Conservation (phyloP, 164 flowering plant species). For the Kingdonia uniflora region DNA sequence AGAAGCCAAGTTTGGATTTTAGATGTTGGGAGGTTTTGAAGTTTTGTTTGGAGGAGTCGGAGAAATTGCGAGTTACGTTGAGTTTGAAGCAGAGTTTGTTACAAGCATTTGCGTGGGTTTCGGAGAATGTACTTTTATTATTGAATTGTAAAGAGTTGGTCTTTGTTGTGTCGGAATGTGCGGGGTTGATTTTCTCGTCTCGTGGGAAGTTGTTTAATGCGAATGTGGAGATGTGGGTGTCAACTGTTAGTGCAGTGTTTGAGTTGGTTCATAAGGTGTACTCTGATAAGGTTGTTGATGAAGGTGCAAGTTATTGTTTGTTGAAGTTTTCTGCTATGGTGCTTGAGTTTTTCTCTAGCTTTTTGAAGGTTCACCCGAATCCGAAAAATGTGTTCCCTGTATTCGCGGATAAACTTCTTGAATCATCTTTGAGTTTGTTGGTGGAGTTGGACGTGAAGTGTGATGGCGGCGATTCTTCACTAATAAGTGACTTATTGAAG, state of each 20-base stretch:
- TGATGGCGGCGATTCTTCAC: slow-evolving; percentile 9
- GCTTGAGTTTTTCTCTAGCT: slow-evolving; percentile 61
- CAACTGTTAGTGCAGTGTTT: slow-evolving; percentile 29
- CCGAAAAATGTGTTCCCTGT: slow-evolving; percentile 58
- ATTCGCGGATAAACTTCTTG: slow-evolving; percentile 66
- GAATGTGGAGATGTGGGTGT: slow-evolving; percentile 57
- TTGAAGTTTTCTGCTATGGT: slow-evolving; percentile 37
- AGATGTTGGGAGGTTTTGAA: slow-evolving; percentile 73
- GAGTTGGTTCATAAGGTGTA: slow-evolving; percentile 28
- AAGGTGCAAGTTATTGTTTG: slow-evolving; percentile 15
- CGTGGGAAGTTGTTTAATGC: slow-evolving; percentile 48
- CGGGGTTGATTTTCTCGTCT: slow-evolving; percentile 38
- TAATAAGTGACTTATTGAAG: slow-evolving; percentile 23
- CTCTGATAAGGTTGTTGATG: slow-evolving; percentile 10
- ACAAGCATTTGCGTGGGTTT: slow-evolving; percentile 31
- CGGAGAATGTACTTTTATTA: slow-evolving; percentile 23
- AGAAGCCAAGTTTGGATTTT: slow-evolving; percentile 42
- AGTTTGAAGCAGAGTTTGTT: slow-evolving; percentile 42
- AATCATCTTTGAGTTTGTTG: slow-evolving; percentile 42
- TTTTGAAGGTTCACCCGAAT: slow-evolving; percentile 57
- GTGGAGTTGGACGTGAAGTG: slow-evolving; percentile 19
- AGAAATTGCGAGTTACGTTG: slow-evolving; percentile 22
- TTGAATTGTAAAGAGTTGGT: slow-evolving; percentile 14
- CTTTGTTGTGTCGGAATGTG: slow-evolving; percentile 34
- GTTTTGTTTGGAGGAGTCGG: slow-evolving; percentile 58